Percentiles rank a stretch among this genome's conserved stretches.
Evolutionary conservation across 2,329 filamentous ascomycete genomes (phyloP).

Genomic region (Xylariaceae sp.): DNA sequence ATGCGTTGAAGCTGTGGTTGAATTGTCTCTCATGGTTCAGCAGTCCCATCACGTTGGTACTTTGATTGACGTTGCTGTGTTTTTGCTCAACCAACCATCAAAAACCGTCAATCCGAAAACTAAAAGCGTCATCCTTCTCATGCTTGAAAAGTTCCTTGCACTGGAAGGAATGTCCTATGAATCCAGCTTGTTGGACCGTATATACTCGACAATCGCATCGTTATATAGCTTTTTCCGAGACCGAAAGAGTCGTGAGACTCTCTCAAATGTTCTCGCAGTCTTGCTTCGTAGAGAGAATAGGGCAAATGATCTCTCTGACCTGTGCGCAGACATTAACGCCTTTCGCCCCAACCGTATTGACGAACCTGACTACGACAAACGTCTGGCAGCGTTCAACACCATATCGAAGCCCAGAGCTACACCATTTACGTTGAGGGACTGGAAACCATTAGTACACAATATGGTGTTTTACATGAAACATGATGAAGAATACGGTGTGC

Average conservation of each 20-base stretch:
- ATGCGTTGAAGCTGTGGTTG: slow-evolving; percentile 80
- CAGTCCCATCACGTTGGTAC: slow-evolving; percentile 73
- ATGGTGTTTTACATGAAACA: slow-evolving; percentile 86
- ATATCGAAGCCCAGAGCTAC: slow-evolving; percentile 70
- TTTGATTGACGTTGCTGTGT: slow-evolving; percentile 80
- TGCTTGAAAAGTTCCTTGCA: slow-evolving; percentile 81
- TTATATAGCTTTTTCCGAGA: slow-evolving; percentile 94
- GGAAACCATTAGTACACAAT: slow-evolving; percentile 88
- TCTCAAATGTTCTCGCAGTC: slow-evolving; percentile 75
- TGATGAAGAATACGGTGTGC: slow-evolving; percentile 85
- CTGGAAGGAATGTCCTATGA: slow-evolving; percentile 65
- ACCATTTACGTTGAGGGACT: slow-evolving; percentile 73
- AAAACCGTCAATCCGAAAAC: slow-evolving; percentile 81
- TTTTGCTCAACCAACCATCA: slow-evolving; percentile 83
- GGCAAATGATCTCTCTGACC: slow-evolving; percentile 66
- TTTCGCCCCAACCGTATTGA: slow-evolving; percentile 75
- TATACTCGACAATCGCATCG: slow-evolving; percentile 78
- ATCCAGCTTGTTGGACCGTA: slow-evolving; percentile 62
- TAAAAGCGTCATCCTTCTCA: slow-evolving; percentile 80
- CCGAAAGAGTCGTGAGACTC: slow-evolving; percentile 72
- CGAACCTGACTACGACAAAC: slow-evolving; percentile 85
- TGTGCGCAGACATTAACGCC: slow-evolving; percentile 84
- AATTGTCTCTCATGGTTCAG: slow-evolving; percentile 73
- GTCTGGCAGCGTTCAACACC: slow-evolving; percentile 75
- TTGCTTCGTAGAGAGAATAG: slow-evolving; percentile 70